Base-by-base conservation (phyloP, 2,329 filamentous ascomycete species). In the Curvularia sp. region DNA sequence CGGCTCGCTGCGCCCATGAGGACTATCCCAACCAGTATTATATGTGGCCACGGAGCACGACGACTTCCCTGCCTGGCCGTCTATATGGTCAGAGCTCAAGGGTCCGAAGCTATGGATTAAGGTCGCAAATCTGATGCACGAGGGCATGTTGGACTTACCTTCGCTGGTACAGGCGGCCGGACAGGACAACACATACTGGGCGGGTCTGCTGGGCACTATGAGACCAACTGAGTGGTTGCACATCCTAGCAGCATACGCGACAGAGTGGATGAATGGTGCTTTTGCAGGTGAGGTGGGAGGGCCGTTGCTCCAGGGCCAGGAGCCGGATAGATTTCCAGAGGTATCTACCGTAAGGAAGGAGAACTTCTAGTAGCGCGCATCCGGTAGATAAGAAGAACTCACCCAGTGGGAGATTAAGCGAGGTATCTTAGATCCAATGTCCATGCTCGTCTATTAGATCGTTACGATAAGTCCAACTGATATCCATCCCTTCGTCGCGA, bases 21-120 rank as follows among this genome's bases (percentile, higher is more conserved):
- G 62, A 36, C 45, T 67, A 19, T 65, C 60, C 8, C 51, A 65
- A 55, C 68, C 69, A 54, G 63, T 70, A 15, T 50, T 69, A 21
- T 61, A 67, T 39, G 48, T 72, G 30, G 39, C 53, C 32, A 19
- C 56, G 21, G 60, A n/a, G 27, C 59, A 56, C 42, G 48, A 23
- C 36, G 53, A 42, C 1, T 55, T 66, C 34, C 54, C 61, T 25
- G 57, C 21, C 18, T 66, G 56, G 62, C 28, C 59, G 18, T 47
- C 36, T 8, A 38, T 49, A 28, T 70, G 66, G 65, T 59, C 64
- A 32, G 34, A 65, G 49, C 39, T 69, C 0, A 63, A 65, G 45
- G 67, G 65, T 23, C 66, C 67, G 23, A 71, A 70, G 65, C 55
- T 70, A 21, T 68, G 61, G 64, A 32, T 70, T 32, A 30, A 57